Conservation (phyloP, 2,329 filamentous ascomycete genomes). For the Diaporthe amygdali region DNA sequence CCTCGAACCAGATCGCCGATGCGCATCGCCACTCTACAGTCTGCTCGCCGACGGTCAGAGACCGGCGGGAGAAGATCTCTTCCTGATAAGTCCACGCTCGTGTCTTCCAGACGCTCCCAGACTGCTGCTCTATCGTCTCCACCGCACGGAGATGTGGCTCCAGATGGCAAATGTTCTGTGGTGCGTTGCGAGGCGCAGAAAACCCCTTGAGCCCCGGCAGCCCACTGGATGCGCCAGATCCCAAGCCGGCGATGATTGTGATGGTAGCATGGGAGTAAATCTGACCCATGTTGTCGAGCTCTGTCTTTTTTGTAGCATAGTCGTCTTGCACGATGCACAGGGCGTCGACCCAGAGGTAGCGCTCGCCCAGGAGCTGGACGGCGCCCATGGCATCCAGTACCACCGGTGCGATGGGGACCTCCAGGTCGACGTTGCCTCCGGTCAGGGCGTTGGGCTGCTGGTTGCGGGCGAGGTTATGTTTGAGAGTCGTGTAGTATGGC, state of each 20-base stretch:
- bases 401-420: neutral
- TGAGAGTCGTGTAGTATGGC: neutral
- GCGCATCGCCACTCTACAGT: neutral
- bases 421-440: neutral
- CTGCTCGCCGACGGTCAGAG: neutral
- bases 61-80: neutral
- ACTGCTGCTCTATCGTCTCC: too few relatives aligned
- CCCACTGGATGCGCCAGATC: neutral
- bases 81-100: conserved; percentile 5
- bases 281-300: neutral
- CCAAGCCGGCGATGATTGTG: neutral
- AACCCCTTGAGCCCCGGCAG: neutral
- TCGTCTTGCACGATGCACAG: conserved; percentile 1
- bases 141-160: too few relatives aligned
- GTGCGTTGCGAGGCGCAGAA: too few relatives aligned
- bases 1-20: neutral
- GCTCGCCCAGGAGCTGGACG: neutral
- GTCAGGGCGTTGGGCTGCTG: neutral
- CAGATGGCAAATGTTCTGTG: too few relatives aligned
- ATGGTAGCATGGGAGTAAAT: neutral
- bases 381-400: neutral
- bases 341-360: conserved; percentile 7
- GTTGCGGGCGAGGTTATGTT: neutral
- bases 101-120: neutral
- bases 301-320: neutral